Percentiles rank a stretch among this genome's conserved stretches.
Conservation (phyloP, 805 yeast species). For the Saccharomycopsis javanensis region DNA sequence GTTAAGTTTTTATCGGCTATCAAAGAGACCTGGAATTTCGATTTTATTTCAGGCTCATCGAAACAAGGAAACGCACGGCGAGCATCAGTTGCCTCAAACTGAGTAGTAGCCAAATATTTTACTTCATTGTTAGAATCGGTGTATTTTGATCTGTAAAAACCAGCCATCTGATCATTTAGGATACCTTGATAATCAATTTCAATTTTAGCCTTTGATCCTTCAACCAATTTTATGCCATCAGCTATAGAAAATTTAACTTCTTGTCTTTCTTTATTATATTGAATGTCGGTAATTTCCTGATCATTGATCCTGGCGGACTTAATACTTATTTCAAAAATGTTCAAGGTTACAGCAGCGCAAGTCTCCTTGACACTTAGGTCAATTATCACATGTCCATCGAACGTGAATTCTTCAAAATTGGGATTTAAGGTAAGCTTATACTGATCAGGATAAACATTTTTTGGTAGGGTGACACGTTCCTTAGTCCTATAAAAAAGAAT, state of each 20-base stretch:
- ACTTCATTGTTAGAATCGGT: slow-evolving; percentile 45
- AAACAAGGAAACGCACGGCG: slow-evolving; percentile 82
- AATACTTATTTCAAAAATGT: slow-evolving; percentile 56
- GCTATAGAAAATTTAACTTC: slow-evolving; percentile 51
- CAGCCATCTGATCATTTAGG: slow-evolving; percentile 72
- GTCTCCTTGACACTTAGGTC: slow-evolving; percentile 43
- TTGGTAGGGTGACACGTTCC: slow-evolving; percentile 40
- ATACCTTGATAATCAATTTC: slow-evolving; percentile 48
- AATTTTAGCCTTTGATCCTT: slow-evolving; percentile 35
- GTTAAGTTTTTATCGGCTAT: slow-evolving; percentile 46
- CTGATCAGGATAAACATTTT: slow-evolving; percentile 59
- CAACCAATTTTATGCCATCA: slow-evolving; percentile 24
- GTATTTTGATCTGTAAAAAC: slow-evolving; percentile 67
- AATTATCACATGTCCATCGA: slow-evolving; percentile 45
- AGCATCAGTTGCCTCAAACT: slow-evolving; percentile 81
- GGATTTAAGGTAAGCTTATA: slow-evolving; percentile 65
- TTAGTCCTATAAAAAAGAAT: not conserved
- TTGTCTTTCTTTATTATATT: slow-evolving; percentile 47
- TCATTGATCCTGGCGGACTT: slow-evolving; percentile 35
- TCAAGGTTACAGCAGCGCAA: slow-evolving; percentile 41
- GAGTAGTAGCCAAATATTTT: slow-evolving; percentile 72
- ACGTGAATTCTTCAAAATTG: slow-evolving; percentile 46
- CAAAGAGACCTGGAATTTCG: slow-evolving; percentile 56
- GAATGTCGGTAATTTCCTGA: slow-evolving; percentile 33
- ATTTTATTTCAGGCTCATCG: slow-evolving; percentile 77